A percentile compares a stretch with the other conserved stretches of the same genome.
These are phyloP conservation scores for Rhodocollybia butyracea DNA, from an alignment of 768 basidiomycete species.

Conservation along the genomic window DNA sequence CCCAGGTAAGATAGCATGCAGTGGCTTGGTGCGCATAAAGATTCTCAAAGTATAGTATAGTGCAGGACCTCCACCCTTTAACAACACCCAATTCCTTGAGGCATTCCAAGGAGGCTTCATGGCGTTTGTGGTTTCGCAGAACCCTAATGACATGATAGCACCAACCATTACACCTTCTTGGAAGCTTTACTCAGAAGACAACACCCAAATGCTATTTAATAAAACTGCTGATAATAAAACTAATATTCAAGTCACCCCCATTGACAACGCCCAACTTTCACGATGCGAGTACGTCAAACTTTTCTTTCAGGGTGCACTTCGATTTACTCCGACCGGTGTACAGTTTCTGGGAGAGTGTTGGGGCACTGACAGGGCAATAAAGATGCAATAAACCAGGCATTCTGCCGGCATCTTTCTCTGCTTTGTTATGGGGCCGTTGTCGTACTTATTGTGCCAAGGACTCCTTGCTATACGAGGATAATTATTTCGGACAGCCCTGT, in stretches of 20 bases:
- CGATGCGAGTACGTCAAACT: slow-evolving; percentile 19
- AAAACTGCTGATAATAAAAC: slow-evolving; percentile 8
- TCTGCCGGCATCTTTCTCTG: too few relatives aligned
- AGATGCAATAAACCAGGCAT: too few relatives aligned
- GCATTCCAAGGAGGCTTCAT: slow-evolving; percentile 20
- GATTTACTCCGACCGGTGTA: background rate
- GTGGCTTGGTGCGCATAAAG: background rate
- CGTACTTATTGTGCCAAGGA: too few relatives aligned
- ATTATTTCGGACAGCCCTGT: too few relatives aligned
- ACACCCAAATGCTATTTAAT: slow-evolving; percentile 31
- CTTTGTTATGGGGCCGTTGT: too few relatives aligned
- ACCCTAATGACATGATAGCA: slow-evolving; percentile 17
- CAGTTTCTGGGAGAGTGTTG: slow-evolving; percentile 11
- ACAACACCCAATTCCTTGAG: slow-evolving; percentile 19
- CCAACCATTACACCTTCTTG: slow-evolving; percentile 18
- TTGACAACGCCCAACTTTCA: slow-evolving; percentile 13
- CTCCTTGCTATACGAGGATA: too few relatives aligned
- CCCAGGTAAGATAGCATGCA: slow-evolving; percentile 6
- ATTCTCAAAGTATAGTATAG: background rate
- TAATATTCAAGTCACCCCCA: slow-evolving; percentile 15
- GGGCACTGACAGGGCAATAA: slow-evolving; percentile 1
- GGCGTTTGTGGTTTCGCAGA: slow-evolving; percentile 14
- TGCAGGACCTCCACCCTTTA: slow-evolving; percentile 4
- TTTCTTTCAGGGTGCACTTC: too few relatives aligned
- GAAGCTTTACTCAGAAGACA: slow-evolving; percentile 1